Conservation (phyloP, 495 filamentous ascomycete species). For the Parmelia sp. region DNA sequence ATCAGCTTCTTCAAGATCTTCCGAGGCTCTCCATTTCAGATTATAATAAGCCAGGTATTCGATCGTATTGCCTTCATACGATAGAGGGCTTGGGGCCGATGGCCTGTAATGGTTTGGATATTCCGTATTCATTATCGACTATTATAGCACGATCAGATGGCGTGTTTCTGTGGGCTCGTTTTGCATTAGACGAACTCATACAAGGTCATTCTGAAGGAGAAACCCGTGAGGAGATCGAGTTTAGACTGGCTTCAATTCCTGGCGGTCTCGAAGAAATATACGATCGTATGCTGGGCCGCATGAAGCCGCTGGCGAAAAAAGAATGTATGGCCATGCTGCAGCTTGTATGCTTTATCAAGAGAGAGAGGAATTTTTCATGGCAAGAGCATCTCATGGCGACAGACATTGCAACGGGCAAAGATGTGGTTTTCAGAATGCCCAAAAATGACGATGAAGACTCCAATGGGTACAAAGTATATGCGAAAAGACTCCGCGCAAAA, state of each 20-base stretch:
- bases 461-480: neutral
- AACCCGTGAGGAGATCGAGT: neutral
- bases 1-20: neutral
- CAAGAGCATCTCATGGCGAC: neutral
- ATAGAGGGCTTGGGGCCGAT: neutral
- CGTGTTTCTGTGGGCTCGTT: constrained; percentile 25
- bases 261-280: constrained; percentile 1
- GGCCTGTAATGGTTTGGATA: neutral
- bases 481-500: constrained; percentile 1
- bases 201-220: constrained; percentile 5
- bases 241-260: neutral
- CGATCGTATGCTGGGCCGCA: neutral
- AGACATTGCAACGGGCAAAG: neutral
- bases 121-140: neutral
- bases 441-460: neutral
- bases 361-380: neutral
- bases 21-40: neutral
- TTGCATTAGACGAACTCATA: constrained; percentile 19
- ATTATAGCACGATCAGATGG: constrained; percentile 3
- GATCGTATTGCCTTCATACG: neutral
- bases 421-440: neutral
- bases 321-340: neutral
- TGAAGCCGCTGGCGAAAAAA: neutral
- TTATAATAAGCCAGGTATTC: neutral
- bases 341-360: neutral